Evolutionary conservation across 169 alveolate species (phyloP).

Genomic region (Perkinsus marinus): DNA sequence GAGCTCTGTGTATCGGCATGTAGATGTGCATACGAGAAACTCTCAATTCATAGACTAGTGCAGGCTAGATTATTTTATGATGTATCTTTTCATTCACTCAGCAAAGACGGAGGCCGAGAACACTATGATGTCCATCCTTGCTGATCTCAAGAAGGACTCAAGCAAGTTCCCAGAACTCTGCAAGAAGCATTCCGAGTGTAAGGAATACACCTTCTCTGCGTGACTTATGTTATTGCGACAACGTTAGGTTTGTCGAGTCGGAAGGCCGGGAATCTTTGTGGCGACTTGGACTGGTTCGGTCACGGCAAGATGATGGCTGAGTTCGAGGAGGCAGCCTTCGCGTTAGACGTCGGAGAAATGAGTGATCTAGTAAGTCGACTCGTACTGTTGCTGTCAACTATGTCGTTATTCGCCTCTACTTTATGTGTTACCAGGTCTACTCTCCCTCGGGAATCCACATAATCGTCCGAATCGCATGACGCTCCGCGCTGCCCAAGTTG

Average conservation of each 20-base stretch:
- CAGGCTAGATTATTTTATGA: too few species aligned
- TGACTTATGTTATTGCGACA: constrained; percentile 33
- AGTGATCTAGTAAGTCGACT: constrained; percentile 38
- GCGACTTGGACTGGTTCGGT: constrained; percentile 58
- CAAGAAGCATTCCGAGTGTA: constrained; percentile 12
- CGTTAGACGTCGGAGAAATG: constrained; percentile 47
- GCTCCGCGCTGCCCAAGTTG: not conserved
- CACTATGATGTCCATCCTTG: not conserved
- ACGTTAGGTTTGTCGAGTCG: constrained; percentile 46
- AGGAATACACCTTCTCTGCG: constrained; percentile 18
- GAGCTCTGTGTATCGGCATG: too few species aligned
- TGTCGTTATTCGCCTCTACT: not conserved
- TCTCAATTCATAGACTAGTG: too few species aligned
- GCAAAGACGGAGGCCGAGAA: not conserved
- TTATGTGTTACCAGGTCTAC: not conserved
- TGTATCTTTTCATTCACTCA: not conserved
- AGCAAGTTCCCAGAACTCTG: constrained; percentile 29
- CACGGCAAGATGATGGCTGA: constrained; percentile 52
- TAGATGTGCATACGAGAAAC: too few species aligned
- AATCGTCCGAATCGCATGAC: constrained; percentile 45
- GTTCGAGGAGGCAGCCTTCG: constrained; percentile 58
- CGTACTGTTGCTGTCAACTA: not conserved
- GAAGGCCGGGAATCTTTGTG: constrained; percentile 32
- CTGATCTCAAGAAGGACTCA: constrained; percentile 47
- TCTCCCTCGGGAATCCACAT: constrained; percentile 59